These are phyloP conservation scores for Solanum bukasovii DNA, from an alignment of 257 asterid genomes.

Conservation along the genomic window DNA sequence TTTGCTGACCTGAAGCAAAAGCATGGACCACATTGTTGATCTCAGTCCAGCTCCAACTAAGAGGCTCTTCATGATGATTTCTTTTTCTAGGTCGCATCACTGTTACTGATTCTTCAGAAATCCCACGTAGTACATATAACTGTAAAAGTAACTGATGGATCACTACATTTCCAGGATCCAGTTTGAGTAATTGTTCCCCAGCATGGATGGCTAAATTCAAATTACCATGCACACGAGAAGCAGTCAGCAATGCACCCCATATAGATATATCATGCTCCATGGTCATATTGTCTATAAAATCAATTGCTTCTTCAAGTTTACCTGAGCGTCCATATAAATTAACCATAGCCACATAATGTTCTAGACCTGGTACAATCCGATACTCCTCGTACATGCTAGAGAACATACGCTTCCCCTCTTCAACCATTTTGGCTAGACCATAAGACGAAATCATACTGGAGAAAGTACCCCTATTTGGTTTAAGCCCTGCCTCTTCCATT, in stretches of 20 bases:
- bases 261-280: slow-evolving; percentile 39
- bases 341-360: slow-evolving; percentile 65
- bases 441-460: slow-evolving; percentile 55
- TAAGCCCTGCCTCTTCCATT: slow-evolving; percentile 33
- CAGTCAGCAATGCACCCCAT: slow-evolving; percentile 63
- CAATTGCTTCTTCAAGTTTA: slow-evolving; percentile 52
- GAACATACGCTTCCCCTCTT: slow-evolving; percentile 38
- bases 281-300: slow-evolving; percentile 34
- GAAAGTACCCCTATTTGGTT: slow-evolving; percentile 63
- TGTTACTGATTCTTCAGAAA: slow-evolving; percentile 23
- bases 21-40: slow-evolving; percentile 32
- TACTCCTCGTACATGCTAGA: slow-evolving; percentile 37
- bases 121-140: slow-evolving; percentile 36
- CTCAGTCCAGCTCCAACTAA: slow-evolving; percentile 52
- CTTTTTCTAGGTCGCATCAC: slow-evolving; percentile 23
- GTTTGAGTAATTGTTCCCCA: slow-evolving; percentile 49
- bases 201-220: slow-evolving; percentile 53
- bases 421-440: slow-evolving; percentile 55
- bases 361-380: slow-evolving; percentile 39
- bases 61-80: slow-evolving; percentile 20
- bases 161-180: slow-evolving; percentile 48
- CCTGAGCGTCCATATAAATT: slow-evolving; percentile 65
- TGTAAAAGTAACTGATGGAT: slow-evolving; percentile 26
- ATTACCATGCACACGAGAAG: slow-evolving; percentile 49
- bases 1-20: slow-evolving; percentile 32